Evolutionary conservation across 768 basidiomycete genomes (phyloP).

Genomic region (Serendipita vermifera): DNA sequence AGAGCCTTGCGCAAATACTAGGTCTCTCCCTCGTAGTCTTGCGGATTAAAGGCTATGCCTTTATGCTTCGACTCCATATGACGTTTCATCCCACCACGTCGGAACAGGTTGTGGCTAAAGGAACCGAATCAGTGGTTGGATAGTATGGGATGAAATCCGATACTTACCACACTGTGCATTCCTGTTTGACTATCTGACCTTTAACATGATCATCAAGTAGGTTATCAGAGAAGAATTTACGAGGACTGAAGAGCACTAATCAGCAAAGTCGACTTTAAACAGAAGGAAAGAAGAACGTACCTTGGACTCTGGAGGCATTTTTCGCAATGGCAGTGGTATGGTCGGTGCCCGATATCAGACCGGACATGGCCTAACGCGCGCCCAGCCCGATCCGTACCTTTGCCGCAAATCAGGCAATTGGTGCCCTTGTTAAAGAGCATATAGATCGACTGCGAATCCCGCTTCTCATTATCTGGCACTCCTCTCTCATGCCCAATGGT

Average conservation of each 20-base stretch:
- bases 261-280: background rate
- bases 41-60: background rate
- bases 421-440: constrained; percentile 4
- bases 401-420: constrained; percentile 1
- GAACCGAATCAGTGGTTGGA: background rate
- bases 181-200: background rate
- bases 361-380: background rate
- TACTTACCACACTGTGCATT: background rate
- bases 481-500: too few species aligned
- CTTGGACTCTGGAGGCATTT: background rate
- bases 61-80: constrained; percentile 7
- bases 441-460: constrained; percentile 5
- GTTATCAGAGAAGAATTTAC: constrained; percentile 8
- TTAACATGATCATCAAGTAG: constrained; percentile 3
- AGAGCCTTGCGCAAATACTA: too few species aligned
- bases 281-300: background rate
- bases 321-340: constrained; percentile 3
- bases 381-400: background rate
- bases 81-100: background rate
- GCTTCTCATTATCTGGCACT: background rate
- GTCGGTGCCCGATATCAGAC: background rate
- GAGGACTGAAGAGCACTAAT: background rate
- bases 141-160: too few species aligned
- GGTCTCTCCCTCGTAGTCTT: too few species aligned
- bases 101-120: background rate